Percentiles rank a stretch among this genome's conserved stretches.
Conservation (phyloP, 129 eudicot species). For the Heracleum sosnowskyi region DNA sequence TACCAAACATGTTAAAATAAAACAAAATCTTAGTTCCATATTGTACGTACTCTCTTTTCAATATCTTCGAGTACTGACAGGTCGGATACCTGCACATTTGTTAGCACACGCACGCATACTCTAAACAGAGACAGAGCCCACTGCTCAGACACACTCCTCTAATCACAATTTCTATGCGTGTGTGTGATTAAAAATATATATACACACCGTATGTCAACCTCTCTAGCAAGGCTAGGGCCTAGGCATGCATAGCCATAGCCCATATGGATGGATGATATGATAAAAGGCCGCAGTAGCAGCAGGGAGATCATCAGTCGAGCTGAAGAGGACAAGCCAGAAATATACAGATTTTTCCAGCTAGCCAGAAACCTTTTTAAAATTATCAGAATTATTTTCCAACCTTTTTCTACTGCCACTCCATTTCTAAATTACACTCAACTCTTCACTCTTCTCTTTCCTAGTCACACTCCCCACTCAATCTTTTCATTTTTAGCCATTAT, state of each 20-base stretch:
- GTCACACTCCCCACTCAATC: background rate
- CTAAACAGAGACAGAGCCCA: background rate
- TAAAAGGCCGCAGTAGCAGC: background rate
- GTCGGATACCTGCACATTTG: background rate
- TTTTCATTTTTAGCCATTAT: background rate
- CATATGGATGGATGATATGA: background rate
- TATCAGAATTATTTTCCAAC: background rate
- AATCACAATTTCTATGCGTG: background rate
- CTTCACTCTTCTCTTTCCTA: conserved; percentile 1
- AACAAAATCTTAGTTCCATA: background rate
- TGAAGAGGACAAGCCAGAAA: background rate
- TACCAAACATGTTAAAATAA: too few species aligned
- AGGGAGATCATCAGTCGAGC: background rate
- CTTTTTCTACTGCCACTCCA: background rate
- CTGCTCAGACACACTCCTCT: background rate
- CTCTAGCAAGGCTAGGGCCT: background rate
- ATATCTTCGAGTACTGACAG: background rate
- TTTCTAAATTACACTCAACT: background rate
- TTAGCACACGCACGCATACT: conserved; percentile 1
- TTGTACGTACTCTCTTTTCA: background rate
- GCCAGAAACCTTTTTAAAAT: background rate
- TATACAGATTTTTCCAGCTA: background rate
- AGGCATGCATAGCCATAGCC: background rate
- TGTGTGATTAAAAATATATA: background rate
- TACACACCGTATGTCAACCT: background rate